Evolutionary conservation across 2,329 filamentous ascomycete genomes (phyloP).

Genomic region (Metarhizium album): DNA sequence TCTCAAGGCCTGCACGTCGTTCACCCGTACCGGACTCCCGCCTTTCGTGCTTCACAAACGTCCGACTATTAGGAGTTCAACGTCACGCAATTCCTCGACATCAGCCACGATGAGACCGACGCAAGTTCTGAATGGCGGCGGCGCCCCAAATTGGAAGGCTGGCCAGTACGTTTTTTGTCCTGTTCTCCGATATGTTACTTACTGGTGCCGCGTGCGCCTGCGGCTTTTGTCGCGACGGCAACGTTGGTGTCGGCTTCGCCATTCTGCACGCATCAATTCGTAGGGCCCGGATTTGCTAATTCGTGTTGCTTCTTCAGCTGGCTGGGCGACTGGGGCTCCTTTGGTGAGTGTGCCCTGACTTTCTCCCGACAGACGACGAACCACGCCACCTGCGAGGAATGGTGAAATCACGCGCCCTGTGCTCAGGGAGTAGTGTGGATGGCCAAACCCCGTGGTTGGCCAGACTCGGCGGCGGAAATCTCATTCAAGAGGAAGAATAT

Average conservation of each 20-base stretch:
- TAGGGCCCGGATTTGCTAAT: conserved; percentile 13
- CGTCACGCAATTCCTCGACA: conserved; percentile 14
- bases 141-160: conserved; percentile 21
- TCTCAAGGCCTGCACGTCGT: conserved; percentile 13
- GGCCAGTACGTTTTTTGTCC: conserved; percentile 23
- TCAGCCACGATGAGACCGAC: conserved; percentile 30
- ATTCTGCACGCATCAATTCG: background rate
- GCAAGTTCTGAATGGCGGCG: conserved; percentile 24
- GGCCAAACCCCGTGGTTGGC: background rate
- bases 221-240: conserved; percentile 20
- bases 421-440: background rate
- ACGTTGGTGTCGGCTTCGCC: background rate
- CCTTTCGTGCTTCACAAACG: conserved; percentile 11
- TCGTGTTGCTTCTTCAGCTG: conserved; percentile 38
- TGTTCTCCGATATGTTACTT: background rate
- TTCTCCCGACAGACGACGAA: background rate
- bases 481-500: background rate
- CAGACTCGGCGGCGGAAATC: background rate
- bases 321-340: conserved; percentile 62
- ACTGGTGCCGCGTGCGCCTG: conserved; percentile 11
- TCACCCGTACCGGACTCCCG: conserved; percentile 8
- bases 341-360: conserved; percentile 50
- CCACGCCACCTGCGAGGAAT: background rate
- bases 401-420: background rate
- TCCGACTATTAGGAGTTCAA: conserved; percentile 15